A percentile compares a stretch with the other conserved stretches of the same genome.
These are phyloP conservation scores for Lasiosphaeria hispida DNA, from an alignment of 495 filamentous ascomycete genomes.

Conservation along the genomic window DNA sequence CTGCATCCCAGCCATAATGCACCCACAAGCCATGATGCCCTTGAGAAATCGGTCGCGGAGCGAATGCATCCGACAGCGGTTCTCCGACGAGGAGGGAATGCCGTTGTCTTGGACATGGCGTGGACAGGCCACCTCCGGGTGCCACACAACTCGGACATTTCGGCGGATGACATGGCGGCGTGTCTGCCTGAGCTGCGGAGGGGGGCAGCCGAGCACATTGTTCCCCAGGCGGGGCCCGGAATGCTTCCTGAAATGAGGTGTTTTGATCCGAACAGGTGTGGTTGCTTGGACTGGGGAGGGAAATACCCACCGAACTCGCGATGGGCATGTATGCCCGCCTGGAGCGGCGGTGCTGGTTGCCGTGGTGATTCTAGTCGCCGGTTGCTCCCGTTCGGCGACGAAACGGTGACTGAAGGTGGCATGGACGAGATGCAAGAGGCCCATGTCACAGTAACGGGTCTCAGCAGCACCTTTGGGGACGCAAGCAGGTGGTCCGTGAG, in stretches of 20 bases:
- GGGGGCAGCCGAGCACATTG: not conserved
- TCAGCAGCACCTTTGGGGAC: not conserved
- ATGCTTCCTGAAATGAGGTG: too few relatives aligned
- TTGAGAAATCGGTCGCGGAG: not conserved
- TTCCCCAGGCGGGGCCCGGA: too few relatives aligned
- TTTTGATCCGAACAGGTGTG: slow-evolving; percentile 1
- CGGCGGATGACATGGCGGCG: not conserved
- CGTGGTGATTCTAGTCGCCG: not conserved
- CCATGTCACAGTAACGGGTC: not conserved
- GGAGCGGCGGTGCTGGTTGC: not conserved
- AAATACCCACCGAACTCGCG: not conserved
- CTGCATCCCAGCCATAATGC: not conserved
- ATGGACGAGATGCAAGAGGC: not conserved
- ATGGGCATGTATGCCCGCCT: not conserved
- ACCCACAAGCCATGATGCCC: not conserved
- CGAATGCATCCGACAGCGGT: not conserved
- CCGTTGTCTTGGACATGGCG: not conserved
- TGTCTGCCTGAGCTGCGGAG: not conserved
- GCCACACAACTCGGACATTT: not conserved
- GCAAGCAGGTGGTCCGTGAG: not conserved
- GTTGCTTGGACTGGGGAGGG: not conserved
- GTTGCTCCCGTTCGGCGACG: not conserved
- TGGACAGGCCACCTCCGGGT: not conserved
- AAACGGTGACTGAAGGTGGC: not conserved
- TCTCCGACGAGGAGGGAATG: not conserved